Conservation (phyloP, 345 rosid genomes). For the Microthlaspi erraticum region DNA sequence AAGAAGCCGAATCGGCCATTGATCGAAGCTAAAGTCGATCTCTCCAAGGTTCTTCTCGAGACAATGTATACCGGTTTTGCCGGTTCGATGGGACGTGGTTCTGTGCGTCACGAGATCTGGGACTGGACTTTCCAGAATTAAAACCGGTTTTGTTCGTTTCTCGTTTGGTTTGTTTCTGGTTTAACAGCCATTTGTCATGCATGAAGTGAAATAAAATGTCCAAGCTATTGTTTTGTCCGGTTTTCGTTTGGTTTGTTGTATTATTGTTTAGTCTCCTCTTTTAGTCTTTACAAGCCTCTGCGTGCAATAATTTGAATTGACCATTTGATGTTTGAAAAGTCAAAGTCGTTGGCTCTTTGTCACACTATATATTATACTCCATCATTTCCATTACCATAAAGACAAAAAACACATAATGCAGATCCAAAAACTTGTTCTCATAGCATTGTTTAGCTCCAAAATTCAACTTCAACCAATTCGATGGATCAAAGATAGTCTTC, state of each 20-base stretch:
- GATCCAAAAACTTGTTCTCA: constrained; percentile 10
- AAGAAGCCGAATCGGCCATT: constrained; percentile 48
- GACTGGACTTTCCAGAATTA: constrained; percentile 43
- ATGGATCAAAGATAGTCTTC: constrained; percentile 1
- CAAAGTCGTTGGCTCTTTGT: constrained; percentile 12
- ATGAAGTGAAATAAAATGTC: too few species aligned
- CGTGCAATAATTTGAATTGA: not conserved
- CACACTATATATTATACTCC: not conserved
- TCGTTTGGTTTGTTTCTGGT: constrained; percentile 3
- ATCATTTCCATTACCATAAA: not conserved
- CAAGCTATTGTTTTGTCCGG: too few species aligned
- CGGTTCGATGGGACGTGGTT: constrained; percentile 45
- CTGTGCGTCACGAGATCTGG: constrained; percentile 46
- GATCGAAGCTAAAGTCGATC: constrained; percentile 41
- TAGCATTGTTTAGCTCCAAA: constrained; percentile 6
- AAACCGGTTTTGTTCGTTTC: constrained; percentile 24
- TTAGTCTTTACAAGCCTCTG: not conserved
- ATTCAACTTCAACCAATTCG: constrained; percentile 36
- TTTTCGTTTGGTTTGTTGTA: too few species aligned
- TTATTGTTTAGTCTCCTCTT: too few species aligned
- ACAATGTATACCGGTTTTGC: constrained; percentile 43
- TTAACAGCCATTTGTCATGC: not conserved
- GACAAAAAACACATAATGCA: constrained; percentile 8
- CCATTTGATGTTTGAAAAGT: constrained; percentile 4
- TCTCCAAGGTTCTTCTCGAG: constrained; percentile 38